Evolutionary conservation across 1,139 yeast species (phyloP).

Genomic region (Debaryomyces sp.): DNA sequence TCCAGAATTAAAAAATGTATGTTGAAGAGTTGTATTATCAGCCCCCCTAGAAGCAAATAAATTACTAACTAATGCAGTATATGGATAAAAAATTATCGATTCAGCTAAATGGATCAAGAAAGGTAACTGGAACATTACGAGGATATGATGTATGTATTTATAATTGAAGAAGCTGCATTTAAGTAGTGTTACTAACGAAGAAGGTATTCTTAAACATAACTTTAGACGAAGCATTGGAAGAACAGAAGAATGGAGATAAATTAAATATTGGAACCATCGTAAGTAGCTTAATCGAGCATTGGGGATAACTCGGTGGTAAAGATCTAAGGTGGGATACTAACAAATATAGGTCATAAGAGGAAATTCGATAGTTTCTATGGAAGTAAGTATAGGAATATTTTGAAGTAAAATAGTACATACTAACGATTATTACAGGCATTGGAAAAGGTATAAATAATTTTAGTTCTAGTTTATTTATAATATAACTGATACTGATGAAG

Average conservation of each 20-base stretch:
- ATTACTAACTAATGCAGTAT: slow-evolving; percentile 51
- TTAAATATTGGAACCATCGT: slow-evolving; percentile 59
- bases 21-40: slow-evolving; percentile 22
- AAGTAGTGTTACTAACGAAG: slow-evolving; percentile 20
- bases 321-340: slow-evolving; percentile 23
- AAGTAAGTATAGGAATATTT: slow-evolving; percentile 36
- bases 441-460: slow-evolving; percentile 23
- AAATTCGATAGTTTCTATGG: slow-evolving; percentile 61
- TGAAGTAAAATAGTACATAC: slow-evolving; percentile 12
- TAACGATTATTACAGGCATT: slow-evolving; percentile 30
- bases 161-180: neutral
- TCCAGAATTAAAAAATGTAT: slow-evolving; percentile 58
- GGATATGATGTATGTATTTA: slow-evolving; percentile 68
- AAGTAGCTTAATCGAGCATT: slow-evolving; percentile 20
- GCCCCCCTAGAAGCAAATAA: neutral
- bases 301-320: neutral
- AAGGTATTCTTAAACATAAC: slow-evolving; percentile 71
- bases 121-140: slow-evolving; percentile 69
- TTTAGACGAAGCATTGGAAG: slow-evolving; percentile 73
- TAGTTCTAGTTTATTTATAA: neutral
- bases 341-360: slow-evolving; percentile 53
- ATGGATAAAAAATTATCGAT: slow-evolving; percentile 74
- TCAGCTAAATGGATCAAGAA: slow-evolving; percentile 74
- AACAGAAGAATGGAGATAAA: slow-evolving; percentile 50
- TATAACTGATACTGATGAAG: neutral